phyloP scores from a whole-genome alignment of 345 rosid genomes.

The Salix dunnii region DNA sequence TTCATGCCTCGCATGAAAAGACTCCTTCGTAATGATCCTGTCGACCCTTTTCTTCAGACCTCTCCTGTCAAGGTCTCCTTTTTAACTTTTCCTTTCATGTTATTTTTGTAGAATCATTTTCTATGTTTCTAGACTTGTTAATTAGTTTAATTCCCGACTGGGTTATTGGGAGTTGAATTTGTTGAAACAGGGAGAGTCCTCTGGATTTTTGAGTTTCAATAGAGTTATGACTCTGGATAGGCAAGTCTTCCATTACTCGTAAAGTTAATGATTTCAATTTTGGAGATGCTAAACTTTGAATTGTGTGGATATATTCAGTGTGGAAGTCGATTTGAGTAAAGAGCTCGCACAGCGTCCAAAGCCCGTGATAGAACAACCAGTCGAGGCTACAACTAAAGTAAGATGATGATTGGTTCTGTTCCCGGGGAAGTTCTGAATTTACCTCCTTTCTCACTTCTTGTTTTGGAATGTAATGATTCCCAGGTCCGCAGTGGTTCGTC shows the following conservation, averaged over 20 bases:
- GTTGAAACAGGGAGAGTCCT: conserved; percentile 59
- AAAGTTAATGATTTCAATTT: conserved; percentile 6
- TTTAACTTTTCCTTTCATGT: not conserved
- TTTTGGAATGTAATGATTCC: conserved; percentile 9
- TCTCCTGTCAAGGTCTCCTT: conserved; percentile 46
- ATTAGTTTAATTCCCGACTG: too few relatives aligned
- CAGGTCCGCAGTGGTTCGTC: conserved; percentile 32
- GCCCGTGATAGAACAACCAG: conserved; percentile 26
- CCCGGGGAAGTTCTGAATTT: not conserved
- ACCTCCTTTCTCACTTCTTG: not conserved
- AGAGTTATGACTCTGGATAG: conserved; percentile 91
- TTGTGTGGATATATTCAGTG: conserved; percentile 31
- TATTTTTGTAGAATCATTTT: too few relatives aligned
- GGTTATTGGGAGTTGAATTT: not conserved
- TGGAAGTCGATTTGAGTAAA: conserved; percentile 85
- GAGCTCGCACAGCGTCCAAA: conserved; percentile 57
- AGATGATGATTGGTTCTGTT: conserved; percentile 19
- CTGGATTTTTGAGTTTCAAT: conserved; percentile 82
- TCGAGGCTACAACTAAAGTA: conserved; percentile 38
- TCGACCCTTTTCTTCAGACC: conserved; percentile 26
- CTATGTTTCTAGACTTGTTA: not conserved
- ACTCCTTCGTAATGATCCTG: conserved; percentile 44
- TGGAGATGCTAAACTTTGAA: not conserved
- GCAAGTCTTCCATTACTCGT: conserved; percentile 31
- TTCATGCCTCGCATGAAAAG: conserved; percentile 74